Base-by-base conservation (phyloP, 441 rosid species). In the Gossypium gossypioides region DNA sequence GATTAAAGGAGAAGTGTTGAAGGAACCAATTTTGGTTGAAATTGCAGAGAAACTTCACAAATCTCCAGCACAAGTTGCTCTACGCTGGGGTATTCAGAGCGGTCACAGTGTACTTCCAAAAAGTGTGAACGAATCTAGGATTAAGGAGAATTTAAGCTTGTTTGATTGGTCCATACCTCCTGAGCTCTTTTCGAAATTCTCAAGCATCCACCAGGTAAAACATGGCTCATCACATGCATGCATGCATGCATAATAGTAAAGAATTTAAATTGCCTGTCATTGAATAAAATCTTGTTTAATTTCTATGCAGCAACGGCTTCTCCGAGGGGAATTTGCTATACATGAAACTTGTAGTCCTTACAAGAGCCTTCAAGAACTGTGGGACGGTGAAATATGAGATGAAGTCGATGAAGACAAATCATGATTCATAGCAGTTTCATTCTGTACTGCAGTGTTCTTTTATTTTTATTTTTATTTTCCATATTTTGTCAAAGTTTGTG, bases 361-460 rank as follows among this genome's bases (percentile, higher is more conserved):
- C 68, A 81, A 80, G 77, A 86, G 78, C 79, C 82, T 84, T 3
- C 74, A 81, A 68, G 84, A 84, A 72, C 46, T 86, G 27, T 84
- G 91, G 91, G 91, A 86, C 72, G 88, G 87, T 21, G 85, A 87
- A 67, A 84, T 84, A 71, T 87, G 81, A 84, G 74, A 64, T 21
- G 59, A 24, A 40, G 18, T 27, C 55, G 6, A 4, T 8, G 12
- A 37, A 37, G 44, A 37, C 44, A 37, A 8, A 37, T 37, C 44
- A 37, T 37, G 44, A 8, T 37, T 37, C 44, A 7, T 37, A 37
- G 44, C 44, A 37, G 44, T 37, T 8, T 8, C 44, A 37, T 37
- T 37, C 44, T 2, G 44, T 37, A 8, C 44, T 37, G 44, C 44
- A 37, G 44, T 37, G 44, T 37, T 37, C 44, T 37, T 37, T 37